These are phyloP conservation scores for Ogataea pini DNA, from an alignment of 805 yeast genomes.

Conservation along the genomic window DNA sequence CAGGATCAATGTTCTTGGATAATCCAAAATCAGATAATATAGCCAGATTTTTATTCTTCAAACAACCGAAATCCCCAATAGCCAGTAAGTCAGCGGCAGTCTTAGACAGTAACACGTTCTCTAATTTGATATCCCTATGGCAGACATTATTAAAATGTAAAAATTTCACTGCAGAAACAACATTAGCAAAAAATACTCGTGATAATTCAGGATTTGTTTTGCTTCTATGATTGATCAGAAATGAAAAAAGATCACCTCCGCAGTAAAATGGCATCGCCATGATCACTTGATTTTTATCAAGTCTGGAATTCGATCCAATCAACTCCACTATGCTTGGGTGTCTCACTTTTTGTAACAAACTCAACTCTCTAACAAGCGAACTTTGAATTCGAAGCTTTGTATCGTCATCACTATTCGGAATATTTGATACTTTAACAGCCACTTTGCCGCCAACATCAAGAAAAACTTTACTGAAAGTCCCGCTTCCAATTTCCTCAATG, in stretches of 20 bases:
- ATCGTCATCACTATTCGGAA: conserved; percentile 39
- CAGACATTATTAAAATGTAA: conserved; percentile 69
- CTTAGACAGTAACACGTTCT: conserved; percentile 61
- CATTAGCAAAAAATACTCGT: conserved; percentile 67
- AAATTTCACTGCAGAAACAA: conserved; percentile 67
- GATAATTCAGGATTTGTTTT: conserved; percentile 50
- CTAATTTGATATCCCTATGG: conserved; percentile 91
- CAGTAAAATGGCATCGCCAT: conserved; percentile 73
- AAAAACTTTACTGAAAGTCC: conserved; percentile 68
- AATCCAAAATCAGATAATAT: conserved; percentile 88
- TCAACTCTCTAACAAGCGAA: conserved; percentile 71
- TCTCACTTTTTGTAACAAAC: conserved; percentile 52
- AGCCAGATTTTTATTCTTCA: conserved; percentile 36
- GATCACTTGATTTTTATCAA: conserved; percentile 29
- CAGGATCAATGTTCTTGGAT: conserved; percentile 64
- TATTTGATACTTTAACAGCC: conserved; percentile 68
- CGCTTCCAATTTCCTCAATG: conserved; percentile 55
- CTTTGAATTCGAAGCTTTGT: conserved; percentile 56
- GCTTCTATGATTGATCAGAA: conserved; percentile 48
- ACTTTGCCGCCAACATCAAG: conserved; percentile 43
- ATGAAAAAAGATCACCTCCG: conserved; percentile 84
- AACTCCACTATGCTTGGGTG: conserved; percentile 75
- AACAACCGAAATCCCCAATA: not conserved
- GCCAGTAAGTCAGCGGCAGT: conserved; percentile 36
- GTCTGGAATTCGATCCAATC: conserved; percentile 47